Percentiles rank a stretch among this genome's conserved stretches.
Evolutionary conservation across 2,329 filamentous ascomycete genomes (phyloP).

Genomic region (Pyricularia pennisetigena): DNA sequence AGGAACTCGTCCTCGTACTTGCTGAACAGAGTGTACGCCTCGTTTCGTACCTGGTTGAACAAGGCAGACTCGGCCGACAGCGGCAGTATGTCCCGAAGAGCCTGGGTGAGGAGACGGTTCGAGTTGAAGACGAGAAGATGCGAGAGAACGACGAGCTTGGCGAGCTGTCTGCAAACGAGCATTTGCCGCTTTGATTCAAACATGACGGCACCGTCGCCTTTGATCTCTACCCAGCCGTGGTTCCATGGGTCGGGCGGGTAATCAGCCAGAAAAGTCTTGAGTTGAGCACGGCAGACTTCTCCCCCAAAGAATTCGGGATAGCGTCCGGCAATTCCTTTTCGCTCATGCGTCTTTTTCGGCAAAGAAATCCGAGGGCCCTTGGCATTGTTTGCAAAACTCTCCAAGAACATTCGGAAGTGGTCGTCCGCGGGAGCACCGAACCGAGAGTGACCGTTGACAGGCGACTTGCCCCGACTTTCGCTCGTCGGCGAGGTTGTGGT

Average conservation of each 20-base stretch:
- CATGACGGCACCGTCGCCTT: not conserved
- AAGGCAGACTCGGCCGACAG: not conserved
- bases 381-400: not conserved
- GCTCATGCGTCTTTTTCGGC: not conserved
- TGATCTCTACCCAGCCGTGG: not conserved
- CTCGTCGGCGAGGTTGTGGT: not conserved
- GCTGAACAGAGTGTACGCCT: not conserved
- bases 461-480: not conserved
- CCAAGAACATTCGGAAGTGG: not conserved
- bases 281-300: not conserved
- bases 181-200: not conserved
- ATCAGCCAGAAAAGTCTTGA: not conserved
- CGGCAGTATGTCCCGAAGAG: not conserved
- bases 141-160: not conserved
- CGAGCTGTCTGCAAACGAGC: not conserved
- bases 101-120: not conserved
- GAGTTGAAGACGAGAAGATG: not conserved
- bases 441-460: not conserved
- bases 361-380: not conserved
- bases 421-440: no score
- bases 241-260: not conserved
- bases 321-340: not conserved
- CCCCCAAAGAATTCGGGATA: not conserved
- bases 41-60: not conserved
- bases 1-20: not conserved